Base-by-base conservation (phyloP, 805 yeast genomes). In the Starmerella cellae region DNA sequence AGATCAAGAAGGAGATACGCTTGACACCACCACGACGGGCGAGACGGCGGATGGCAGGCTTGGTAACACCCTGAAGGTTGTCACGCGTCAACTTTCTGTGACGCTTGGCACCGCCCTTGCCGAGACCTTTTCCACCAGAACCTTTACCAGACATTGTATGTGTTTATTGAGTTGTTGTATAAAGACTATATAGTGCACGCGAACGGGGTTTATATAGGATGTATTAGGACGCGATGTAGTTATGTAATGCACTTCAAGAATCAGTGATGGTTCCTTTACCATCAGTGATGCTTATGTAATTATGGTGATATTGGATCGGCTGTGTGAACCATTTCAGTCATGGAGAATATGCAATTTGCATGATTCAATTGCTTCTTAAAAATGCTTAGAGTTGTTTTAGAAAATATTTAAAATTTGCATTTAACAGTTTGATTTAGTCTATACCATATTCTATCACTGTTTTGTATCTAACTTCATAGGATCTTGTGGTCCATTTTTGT, bases 21-120 rank as follows among this genome's bases (percentile, higher is more conserved):
- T 88, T 88, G 65, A 88, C 98, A 87, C 98, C 98, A 74, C 98
- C 98, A 83, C 98, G 85, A 80, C 98, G 88, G 41, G 98, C 98
- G 62, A 88, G 81, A 83, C 98, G 88, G 77, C 98, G 85, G 65
- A 88, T 88, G 65, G 98, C 98, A 66, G 98, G 98, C 79, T 88
- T 88, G 52, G 98, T 88, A 67, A 88, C 88, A 76, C 98, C 98
- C 73, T 87, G 96, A 59, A 91, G 88, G 88, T 88, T 91, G 70
- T 91, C 98, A 77, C 97, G 87, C 56, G 87, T 76, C 71, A 88
- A 83, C 83, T 87, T 87, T 79, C 97, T 84, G 85, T 88, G 98
- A 73, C 98, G 85, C 80, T 88, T 88, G 62, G 98, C 98, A 75
- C 98, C 98, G 73, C 96, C 97, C 75, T 91, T 91, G 65, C 98